Evolutionary conservation across 352 stramenopile species (phyloP).

Genomic region (Phytophthora litchii): DNA sequence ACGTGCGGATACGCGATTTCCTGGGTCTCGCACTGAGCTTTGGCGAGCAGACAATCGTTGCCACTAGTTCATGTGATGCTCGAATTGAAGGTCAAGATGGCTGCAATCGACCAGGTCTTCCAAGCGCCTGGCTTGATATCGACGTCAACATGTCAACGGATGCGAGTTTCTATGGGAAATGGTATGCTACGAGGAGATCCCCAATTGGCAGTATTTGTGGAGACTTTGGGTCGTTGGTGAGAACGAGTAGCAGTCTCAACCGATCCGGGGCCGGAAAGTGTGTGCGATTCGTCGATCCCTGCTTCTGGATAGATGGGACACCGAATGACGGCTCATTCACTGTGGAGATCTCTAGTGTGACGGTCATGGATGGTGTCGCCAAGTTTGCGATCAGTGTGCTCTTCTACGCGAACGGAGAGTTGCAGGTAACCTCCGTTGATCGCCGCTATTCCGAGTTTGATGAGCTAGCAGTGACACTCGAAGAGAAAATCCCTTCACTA

Average conservation of each 20-base stretch:
- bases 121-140: constrained; percentile 67
- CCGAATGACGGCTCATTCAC: constrained; percentile 66
- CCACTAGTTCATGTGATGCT: constrained; percentile 79
- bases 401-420: constrained; percentile 42
- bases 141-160: constrained; percentile 40
- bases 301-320: constrained; percentile 52
- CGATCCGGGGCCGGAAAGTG: constrained; percentile 41
- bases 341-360: constrained; percentile 67
- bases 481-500: constrained; percentile 61
- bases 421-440: constrained; percentile 55
- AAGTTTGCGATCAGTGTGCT: constrained; percentile 75
- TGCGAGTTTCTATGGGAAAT: constrained; percentile 42
- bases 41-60: constrained; percentile 55
- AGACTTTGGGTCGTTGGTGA: constrained; percentile 21
- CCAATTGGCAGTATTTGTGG: constrained; percentile 22
- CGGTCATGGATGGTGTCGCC: constrained; percentile 49
- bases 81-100: constrained; percentile 62
- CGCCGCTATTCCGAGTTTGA: constrained; percentile 80
- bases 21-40: constrained; percentile 59
- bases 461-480: constrained; percentile 52
- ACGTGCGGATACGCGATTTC: constrained; percentile 75
- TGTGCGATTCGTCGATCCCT: constrained; percentile 63
- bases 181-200: constrained; percentile 29
- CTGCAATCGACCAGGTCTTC: constrained; percentile 44
- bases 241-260: constrained; percentile 18